A percentile compares a stretch with the other conserved stretches of the same genome.
Evolutionary conservation across 139 green algal genomes (phyloP).

Genomic region (Chlamydomonas applanata): DNA sequence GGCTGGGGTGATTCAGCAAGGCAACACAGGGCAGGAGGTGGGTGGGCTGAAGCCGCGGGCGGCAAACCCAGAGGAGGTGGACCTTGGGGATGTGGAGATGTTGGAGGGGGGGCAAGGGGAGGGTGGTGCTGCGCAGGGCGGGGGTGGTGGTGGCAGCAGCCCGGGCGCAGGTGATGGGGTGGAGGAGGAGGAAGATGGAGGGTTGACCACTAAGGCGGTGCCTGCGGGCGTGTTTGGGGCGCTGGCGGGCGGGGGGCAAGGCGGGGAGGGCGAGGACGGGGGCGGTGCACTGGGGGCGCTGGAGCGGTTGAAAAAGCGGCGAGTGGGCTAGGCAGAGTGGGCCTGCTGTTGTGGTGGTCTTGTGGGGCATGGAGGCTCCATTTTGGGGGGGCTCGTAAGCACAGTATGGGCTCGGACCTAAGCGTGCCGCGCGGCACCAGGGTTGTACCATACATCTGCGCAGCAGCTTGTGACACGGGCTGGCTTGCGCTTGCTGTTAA

Average conservation of each 20-base stretch:
- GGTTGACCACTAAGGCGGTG: constrained; percentile 71
- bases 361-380: no score
- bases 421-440: no score
- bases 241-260: constrained; percentile 16
- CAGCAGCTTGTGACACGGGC: no score
- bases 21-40: constrained; percentile 9
- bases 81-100: constrained; percentile 66
- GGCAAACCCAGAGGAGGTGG: constrained; percentile 94
- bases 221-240: constrained; percentile 80
- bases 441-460: no score
- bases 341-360: no score
- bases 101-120: constrained; percentile 57
- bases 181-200: constrained; percentile 38
- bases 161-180: no score
- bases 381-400: no score
- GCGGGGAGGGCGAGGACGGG: not conserved
- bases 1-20: constrained; percentile 72
- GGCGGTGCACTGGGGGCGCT: constrained; percentile 32
- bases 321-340: not conserved
- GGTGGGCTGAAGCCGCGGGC: not conserved
- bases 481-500: no score
- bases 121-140: constrained; percentile 48
- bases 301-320: constrained; percentile 51
- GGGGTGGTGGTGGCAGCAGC: constrained; percentile 14
- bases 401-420: no score